Evolutionary conservation across 306 rosid genomes (phyloP), one percentile per base, ranked within the genome.

Genomic region (Begonia fuchsioides): DNA sequence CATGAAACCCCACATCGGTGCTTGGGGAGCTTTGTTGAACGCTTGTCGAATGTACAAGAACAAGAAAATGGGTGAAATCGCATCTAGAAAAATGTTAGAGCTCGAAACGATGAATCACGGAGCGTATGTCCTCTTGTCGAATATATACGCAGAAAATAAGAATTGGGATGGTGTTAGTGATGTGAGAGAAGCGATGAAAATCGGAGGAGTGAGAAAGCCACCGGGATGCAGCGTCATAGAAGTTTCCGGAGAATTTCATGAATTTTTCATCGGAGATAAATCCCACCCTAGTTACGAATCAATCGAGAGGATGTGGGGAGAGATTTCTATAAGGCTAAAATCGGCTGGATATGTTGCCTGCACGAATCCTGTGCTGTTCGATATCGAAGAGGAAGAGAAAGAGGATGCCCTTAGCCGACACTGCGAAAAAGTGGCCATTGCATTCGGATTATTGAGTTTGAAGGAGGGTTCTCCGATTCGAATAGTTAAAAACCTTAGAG

Each of bases 221-320:
- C 83, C 87, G 38, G 83, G 87, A 39, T 82, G 93, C 43, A 78
- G 71, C 58, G 83, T 78, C 45, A 65, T 82, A 26, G 83, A 78
- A 61, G 74, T 63, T 32, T 68, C 68, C 65, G 86, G 86, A 17
- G 78, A 75, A 62, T 76, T 78, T 60, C 76, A 82, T 32, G 93
- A 78, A 50, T 82, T 75, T 63, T 68, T 78, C 43, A 72, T 54
- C 14, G 81, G 83, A 60, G 75, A 78, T 59, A 64, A 73, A 53
- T 73, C 87, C 39, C 76, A 76, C 59, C 71, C 69, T 6, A 63
- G 73, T 38, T 70, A 70, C 26, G 16, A 51, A 2, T 81, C 69
- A 52, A 78, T 82, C n/a, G 64, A 75, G 59, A 56, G 43, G 13
- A 75, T 57, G 71, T 58, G 70, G 51, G 68, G 49, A 60, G 93